A percentile compares a stretch with the other conserved stretches of the same genome.
Evolutionary conservation across 2,329 filamentous ascomycete species (phyloP).

Genomic region (Aspergillus spinulosporus): DNA sequence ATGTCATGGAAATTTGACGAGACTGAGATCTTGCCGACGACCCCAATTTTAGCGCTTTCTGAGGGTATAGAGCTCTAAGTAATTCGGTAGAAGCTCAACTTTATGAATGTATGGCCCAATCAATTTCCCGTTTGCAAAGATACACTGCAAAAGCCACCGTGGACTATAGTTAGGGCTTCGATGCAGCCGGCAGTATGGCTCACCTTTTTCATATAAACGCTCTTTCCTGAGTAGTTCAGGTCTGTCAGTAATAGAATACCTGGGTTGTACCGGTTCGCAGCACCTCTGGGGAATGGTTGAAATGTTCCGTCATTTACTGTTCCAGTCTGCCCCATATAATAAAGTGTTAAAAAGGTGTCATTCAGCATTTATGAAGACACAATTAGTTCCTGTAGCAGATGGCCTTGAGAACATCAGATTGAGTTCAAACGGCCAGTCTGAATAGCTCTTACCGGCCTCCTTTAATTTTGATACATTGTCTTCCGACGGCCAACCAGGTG

Average conservation of each 20-base stretch:
- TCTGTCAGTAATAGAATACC: conserved; percentile 82
- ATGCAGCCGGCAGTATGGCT: background rate
- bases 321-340: conserved; percentile 52
- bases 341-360: conserved; percentile 60
- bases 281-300: conserved; percentile 6
- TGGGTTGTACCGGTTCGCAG: conserved; percentile 41
- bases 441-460: conserved; percentile 62
- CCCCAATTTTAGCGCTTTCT: conserved; percentile 69
- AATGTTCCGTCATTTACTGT: background rate
- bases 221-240: conserved; percentile 96
- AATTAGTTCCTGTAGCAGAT: conserved; percentile 81
- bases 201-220: conserved; percentile 85
- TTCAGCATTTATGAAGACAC: conserved; percentile 83
- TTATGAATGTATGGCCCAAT: background rate
- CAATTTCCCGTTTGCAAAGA: conserved; percentile 76
- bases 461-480: conserved; percentile 72
- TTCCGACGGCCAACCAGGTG: conserved; percentile 64
- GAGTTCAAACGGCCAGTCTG: background rate
- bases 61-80: conserved; percentile 77
- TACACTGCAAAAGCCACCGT: conserved; percentile 81
- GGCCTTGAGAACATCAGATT: conserved; percentile 46
- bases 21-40: conserved; percentile 91
- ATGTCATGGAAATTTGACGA: conserved; percentile 73
- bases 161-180: conserved; percentile 4
- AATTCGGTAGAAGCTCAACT: conserved; percentile 3